Percentiles rank a stretch among this genome's conserved stretches.
Conservation (phyloP, 805 yeast genomes). For the Ogataea zsoltii region DNA sequence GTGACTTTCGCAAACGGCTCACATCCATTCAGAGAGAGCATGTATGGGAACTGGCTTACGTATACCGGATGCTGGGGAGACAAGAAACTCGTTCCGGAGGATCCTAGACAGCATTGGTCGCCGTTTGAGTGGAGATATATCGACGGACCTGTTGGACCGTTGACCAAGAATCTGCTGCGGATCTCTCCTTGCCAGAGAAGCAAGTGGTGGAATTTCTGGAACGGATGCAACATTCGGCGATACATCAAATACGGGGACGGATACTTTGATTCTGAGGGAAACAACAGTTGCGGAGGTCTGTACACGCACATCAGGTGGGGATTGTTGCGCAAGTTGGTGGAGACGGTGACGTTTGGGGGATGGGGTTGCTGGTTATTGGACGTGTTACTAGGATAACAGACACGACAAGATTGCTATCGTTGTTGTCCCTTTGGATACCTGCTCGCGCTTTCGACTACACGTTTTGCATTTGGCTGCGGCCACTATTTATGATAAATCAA, state of each 20-base stretch:
- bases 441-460: no score
- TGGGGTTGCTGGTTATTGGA: constrained; percentile 46
- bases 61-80: constrained; percentile 93
- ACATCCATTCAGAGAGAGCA: constrained; percentile 51
- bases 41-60: constrained; percentile 74
- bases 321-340: constrained; percentile 33
- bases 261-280: constrained; percentile 76
- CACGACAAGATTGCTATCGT: no score
- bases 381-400: constrained; percentile 37
- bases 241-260: constrained; percentile 84
- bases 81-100: constrained; percentile 58
- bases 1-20: constrained; percentile 50
- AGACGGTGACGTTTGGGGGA: constrained; percentile 45
- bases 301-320: constrained; percentile 27
- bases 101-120: constrained; percentile 82
- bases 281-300: constrained; percentile 64
- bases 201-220: constrained; percentile 92
- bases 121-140: constrained; percentile 89
- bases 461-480: no score
- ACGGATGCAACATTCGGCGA: constrained; percentile 76
- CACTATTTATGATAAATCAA: no score
- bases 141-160: constrained; percentile 92
- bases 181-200: constrained; percentile 74
- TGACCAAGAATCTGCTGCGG: constrained; percentile 72
- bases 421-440: no score